These are phyloP conservation scores for Clavulina sp. DNA, from an alignment of 768 basidiomycete genomes.

Conservation along the genomic window DNA sequence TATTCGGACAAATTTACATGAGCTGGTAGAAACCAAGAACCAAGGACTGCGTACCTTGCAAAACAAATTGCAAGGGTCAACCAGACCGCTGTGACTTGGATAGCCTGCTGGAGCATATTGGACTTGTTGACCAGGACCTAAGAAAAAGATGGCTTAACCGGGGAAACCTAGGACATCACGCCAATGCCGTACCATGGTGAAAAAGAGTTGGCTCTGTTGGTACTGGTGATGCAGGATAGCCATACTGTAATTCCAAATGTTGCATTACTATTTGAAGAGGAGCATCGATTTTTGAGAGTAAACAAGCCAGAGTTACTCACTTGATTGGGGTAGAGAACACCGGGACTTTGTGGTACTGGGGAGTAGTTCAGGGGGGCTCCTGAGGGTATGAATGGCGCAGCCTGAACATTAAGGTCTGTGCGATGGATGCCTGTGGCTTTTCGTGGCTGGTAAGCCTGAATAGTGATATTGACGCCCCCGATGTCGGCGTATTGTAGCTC, in stretches of 20 bases:
- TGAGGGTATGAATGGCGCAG: constrained; percentile 60
- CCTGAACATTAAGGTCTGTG: constrained; percentile 55
- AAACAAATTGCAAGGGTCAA: constrained; percentile 81
- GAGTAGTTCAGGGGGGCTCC: constrained; percentile 15
- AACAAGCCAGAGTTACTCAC: neutral
- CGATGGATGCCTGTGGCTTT: constrained; percentile 31
- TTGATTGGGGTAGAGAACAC: neutral
- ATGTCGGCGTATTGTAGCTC: constrained; percentile 72
- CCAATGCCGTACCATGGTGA: too few species aligned
- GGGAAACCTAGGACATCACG: neutral
- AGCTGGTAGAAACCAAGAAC: neutral
- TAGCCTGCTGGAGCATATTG: constrained; percentile 72
- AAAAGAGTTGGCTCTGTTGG: neutral
- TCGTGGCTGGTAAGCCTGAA: constrained; percentile 57
- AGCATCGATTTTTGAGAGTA: too few species aligned
- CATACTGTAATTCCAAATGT: neutral
- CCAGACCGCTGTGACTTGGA: constrained; percentile 67
- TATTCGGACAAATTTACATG: constrained; percentile 19
- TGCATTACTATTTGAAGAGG: too few species aligned
- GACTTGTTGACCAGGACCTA: constrained; percentile 76
- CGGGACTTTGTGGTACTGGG: neutral
- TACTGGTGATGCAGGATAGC: constrained; percentile 3
- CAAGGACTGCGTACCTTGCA: constrained; percentile 40
- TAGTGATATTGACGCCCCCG: constrained; percentile 69
- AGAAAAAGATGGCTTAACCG: neutral